These are phyloP conservation scores for Psilocybe subaeruginosa DNA, from an alignment of 768 basidiomycete genomes.

Conservation along the genomic window DNA sequence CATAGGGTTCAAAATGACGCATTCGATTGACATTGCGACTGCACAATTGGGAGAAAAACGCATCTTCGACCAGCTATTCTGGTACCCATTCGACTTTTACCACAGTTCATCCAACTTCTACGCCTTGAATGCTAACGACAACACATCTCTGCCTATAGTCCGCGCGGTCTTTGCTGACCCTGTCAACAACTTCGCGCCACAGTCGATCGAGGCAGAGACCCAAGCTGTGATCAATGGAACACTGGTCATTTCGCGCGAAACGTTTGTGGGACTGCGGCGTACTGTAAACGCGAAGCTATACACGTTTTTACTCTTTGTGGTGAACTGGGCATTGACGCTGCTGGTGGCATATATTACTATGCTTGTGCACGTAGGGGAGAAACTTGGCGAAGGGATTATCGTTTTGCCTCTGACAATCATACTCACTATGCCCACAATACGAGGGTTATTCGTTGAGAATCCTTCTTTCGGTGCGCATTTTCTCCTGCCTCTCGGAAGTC, in stretches of 20 bases:
- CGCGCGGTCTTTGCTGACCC: background rate
- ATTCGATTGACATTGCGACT: background rate
- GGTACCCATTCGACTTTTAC: slow-evolving; percentile 3
- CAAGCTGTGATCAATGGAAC: background rate
- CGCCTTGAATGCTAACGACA: background rate
- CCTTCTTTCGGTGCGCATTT: background rate
- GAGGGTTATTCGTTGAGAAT: slow-evolving; percentile 6
- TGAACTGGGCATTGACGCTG: background rate
- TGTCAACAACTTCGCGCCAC: background rate
- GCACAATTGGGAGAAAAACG: background rate
- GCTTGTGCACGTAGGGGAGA: background rate
- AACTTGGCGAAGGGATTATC: background rate
- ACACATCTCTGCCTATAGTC: background rate
- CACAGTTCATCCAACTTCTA: background rate
- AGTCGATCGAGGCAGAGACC: background rate
- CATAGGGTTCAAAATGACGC: background rate
- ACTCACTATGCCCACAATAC: slow-evolving; percentile 5
- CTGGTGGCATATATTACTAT: slow-evolving; percentile 1
- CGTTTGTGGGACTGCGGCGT: background rate
- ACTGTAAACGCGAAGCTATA: background rate
- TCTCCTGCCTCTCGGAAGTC: too few species aligned
- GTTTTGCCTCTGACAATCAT: slow-evolving; percentile 2
- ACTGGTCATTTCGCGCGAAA: background rate
- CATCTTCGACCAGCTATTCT: slow-evolving; percentile 1
- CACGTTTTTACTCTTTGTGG: background rate